Evolutionary conservation across 2,329 filamentous ascomycete genomes (phyloP).

Genomic region (Myriosclerotinia scirpicola): DNA sequence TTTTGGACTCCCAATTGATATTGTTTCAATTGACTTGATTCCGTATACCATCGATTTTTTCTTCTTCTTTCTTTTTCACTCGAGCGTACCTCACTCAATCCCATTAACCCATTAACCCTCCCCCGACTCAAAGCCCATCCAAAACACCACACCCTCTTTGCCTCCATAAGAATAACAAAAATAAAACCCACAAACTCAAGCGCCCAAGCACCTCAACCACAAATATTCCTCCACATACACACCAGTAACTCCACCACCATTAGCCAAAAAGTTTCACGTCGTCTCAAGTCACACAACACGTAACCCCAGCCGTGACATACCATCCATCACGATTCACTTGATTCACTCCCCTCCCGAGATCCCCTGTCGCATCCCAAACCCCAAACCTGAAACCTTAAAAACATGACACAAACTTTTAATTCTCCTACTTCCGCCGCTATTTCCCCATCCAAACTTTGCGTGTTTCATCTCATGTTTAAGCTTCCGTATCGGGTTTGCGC

Average conservation of each 20-base stretch:
- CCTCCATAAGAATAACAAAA: background rate
- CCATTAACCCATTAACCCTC: no score
- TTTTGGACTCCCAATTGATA: background rate
- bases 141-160: background rate
- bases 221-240: background rate
- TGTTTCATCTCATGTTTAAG: background rate
- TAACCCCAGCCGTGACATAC: conserved; percentile 1
- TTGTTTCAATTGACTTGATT: background rate
- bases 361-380: background rate
- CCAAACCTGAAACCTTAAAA: background rate
- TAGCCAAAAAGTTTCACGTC: background rate
- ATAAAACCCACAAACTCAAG: background rate
- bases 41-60: background rate
- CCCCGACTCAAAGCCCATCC: background rate
- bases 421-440: background rate
- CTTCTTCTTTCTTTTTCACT: no score
- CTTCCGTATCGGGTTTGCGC: background rate
- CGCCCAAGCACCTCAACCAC: background rate
- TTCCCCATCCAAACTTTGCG: background rate
- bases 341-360: background rate
- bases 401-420: background rate
- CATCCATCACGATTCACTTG: no score
- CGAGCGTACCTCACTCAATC: no score
- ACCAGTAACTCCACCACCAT: background rate
- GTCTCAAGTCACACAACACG: conserved; percentile 5